Conservation (phyloP, 1,139 yeast genomes). For the Waltiozyma sp. region DNA sequence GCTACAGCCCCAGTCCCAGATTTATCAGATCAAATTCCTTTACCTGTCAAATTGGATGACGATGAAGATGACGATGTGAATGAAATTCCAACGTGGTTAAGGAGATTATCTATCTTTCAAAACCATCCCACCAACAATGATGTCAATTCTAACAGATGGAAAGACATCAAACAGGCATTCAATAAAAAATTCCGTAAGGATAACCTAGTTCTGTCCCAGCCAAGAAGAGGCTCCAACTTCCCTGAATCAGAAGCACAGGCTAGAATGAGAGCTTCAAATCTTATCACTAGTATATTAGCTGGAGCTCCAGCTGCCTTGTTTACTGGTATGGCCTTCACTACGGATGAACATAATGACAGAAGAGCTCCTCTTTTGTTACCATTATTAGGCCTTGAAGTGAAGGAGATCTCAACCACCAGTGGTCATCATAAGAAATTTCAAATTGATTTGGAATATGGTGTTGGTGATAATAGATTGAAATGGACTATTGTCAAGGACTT, state of each 20-base stretch:
- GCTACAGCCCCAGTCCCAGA: neutral
- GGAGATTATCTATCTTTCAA: conserved; percentile 11
- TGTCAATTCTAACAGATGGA: conserved; percentile 11
- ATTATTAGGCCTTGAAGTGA: conserved; percentile 55
- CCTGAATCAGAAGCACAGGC: conserved; percentile 16
- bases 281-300: conserved; percentile 51
- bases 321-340: conserved; percentile 62
- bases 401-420: conserved; percentile 22
- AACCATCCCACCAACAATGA: conserved; percentile 3
- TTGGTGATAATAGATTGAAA: conserved; percentile 64
- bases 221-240: neutral
- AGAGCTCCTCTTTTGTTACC: conserved; percentile 77
- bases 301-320: conserved; percentile 78
- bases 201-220: neutral
- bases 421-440: conserved; percentile 30
- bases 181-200: conserved; percentile 11
- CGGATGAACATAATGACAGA: conserved; percentile 67
- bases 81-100: conserved; percentile 18
- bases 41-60: neutral
- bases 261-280: conserved; percentile 37
- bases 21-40: neutral
- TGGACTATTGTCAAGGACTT: conserved; percentile 76
- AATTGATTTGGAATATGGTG: conserved; percentile 79
- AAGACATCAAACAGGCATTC: conserved; percentile 18
- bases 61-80: conserved; percentile 1